phyloP scores from a whole-genome alignment of 2,329 filamentous ascomycete genomes.

The Triangularia setosa region DNA sequence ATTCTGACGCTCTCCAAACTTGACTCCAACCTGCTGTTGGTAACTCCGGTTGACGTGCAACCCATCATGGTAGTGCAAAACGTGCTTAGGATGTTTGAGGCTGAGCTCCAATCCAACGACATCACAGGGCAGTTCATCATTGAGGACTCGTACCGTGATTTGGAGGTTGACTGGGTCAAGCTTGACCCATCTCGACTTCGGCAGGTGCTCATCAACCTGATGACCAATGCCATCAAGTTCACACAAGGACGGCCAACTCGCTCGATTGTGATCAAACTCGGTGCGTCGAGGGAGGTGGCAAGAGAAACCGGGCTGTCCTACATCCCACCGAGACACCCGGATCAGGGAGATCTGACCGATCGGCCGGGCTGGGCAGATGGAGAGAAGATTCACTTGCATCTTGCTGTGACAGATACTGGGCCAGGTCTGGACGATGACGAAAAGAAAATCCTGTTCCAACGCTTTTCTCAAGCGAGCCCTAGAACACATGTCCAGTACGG shows the following conservation, averaged over 20 bases:
- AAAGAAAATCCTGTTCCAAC: conserved; percentile 69
- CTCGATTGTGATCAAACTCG: conserved; percentile 61
- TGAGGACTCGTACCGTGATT: conserved; percentile 61
- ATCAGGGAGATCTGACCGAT: conserved; percentile 45
- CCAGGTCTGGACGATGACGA: conserved; percentile 66
- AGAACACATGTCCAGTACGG: conserved; percentile 75
- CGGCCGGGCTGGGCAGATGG: conserved; percentile 67
- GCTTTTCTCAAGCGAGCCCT: conserved; percentile 74
- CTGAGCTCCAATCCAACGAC: conserved; percentile 66
- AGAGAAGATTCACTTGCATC: conserved; percentile 67
- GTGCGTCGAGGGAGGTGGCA: conserved; percentile 54
- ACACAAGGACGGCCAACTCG: conserved; percentile 57
- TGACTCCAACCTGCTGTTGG: conserved; percentile 68
- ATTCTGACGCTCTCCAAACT: conserved; percentile 70
- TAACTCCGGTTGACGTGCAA: conserved; percentile 66
- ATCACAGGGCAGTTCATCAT: conserved; percentile 68
- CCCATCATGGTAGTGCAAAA: conserved; percentile 61
- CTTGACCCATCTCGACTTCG: conserved; percentile 71
- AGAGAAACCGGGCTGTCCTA: conserved; percentile 42
- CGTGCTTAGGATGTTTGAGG: conserved; percentile 74
- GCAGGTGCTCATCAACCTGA: conserved; percentile 73
- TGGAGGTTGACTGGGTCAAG: conserved; percentile 67
- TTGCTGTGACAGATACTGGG: conserved; percentile 69
- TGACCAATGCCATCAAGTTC: conserved; percentile 65
- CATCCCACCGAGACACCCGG: conserved; percentile 43